Conservation (phyloP, 345 rosid genomes). For the Eucalyptus tenuipes region DNA sequence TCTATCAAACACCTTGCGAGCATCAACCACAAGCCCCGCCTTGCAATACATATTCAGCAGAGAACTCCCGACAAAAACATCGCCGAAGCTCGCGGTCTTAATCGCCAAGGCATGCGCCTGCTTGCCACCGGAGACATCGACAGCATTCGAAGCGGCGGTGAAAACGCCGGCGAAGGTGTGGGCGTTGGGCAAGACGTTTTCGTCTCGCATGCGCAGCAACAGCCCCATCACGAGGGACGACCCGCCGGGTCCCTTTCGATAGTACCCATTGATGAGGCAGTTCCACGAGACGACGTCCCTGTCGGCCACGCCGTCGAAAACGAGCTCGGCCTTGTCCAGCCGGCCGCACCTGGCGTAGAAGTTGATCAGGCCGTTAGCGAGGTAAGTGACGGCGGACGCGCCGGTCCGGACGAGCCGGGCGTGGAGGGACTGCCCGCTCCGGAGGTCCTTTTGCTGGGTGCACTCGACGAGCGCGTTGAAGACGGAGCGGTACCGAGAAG, state of each 20-base stretch:
- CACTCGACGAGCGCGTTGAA: slow-evolving; percentile 25
- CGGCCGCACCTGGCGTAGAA: slow-evolving; percentile 58
- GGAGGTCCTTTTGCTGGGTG: slow-evolving; percentile 34
- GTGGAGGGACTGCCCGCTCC: slow-evolving; percentile 48
- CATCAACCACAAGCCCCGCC: slow-evolving; percentile 29
- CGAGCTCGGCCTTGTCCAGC: slow-evolving; percentile 31
- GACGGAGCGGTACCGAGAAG: slow-evolving; percentile 16
- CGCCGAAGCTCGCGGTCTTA: slow-evolving; percentile 40
- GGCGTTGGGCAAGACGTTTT: slow-evolving; percentile 53
- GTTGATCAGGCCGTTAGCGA: slow-evolving; percentile 58
- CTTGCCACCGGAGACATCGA: slow-evolving; percentile 19
- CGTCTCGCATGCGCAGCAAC: slow-evolving; percentile 52
- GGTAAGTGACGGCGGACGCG: slow-evolving; percentile 22
- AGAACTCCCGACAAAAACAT: slow-evolving; percentile 76
- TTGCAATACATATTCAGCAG: slow-evolving; percentile 60
- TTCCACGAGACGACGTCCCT: slow-evolving; percentile 79
- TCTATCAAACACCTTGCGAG: slow-evolving; percentile 37
- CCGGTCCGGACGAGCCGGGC: slow-evolving; percentile 33
- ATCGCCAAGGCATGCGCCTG: slow-evolving; percentile 62
- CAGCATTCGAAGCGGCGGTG: slow-evolving; percentile 38
- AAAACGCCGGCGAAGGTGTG: slow-evolving; percentile 72
- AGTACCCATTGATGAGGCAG: slow-evolving; percentile 67
- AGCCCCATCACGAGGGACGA: slow-evolving; percentile 34
- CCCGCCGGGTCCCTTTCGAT: slow-evolving; percentile 37
- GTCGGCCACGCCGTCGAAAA: slow-evolving; percentile 33